phyloP scores from a whole-genome alignment of 169 alveolate species.

The Perkinsus olseni region DNA sequence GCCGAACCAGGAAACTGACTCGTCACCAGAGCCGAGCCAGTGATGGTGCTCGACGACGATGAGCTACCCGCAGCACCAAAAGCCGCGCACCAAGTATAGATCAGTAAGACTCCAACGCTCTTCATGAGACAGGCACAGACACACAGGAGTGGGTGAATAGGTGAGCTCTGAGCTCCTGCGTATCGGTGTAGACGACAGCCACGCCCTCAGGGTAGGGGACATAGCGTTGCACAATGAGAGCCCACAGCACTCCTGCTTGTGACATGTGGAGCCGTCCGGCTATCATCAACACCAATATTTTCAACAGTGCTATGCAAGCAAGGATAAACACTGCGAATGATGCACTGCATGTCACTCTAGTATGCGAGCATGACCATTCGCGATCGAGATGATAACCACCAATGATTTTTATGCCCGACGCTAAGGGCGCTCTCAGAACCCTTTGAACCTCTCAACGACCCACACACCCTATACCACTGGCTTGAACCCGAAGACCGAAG shows the following conservation, averaged over 20 bases:
- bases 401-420: too few relatives aligned
- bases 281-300: not conserved
- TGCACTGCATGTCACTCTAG: too few relatives aligned
- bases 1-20: not conserved
- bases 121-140: not conserved
- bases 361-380: too few relatives aligned
- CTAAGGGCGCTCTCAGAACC: too few relatives aligned
- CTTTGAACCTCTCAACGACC: too few relatives aligned
- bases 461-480: too few relatives aligned
- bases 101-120: not conserved
- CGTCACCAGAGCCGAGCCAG: not conserved
- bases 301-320: not conserved
- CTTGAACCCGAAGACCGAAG: too few relatives aligned
- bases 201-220: not conserved
- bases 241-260: not conserved
- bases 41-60: not conserved
- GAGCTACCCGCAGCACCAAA: not conserved
- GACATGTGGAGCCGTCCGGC: not conserved
- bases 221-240: not conserved
- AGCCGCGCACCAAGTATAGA: not conserved
- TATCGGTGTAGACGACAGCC: not conserved
- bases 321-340: too few relatives aligned
- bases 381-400: too few relatives aligned
- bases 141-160: too few relatives aligned
- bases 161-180: too few relatives aligned